Evolutionary conservation across 345 rosid species (phyloP), one percentile per base, ranked within the genome.

Genomic region (Brassica rapa): DNA sequence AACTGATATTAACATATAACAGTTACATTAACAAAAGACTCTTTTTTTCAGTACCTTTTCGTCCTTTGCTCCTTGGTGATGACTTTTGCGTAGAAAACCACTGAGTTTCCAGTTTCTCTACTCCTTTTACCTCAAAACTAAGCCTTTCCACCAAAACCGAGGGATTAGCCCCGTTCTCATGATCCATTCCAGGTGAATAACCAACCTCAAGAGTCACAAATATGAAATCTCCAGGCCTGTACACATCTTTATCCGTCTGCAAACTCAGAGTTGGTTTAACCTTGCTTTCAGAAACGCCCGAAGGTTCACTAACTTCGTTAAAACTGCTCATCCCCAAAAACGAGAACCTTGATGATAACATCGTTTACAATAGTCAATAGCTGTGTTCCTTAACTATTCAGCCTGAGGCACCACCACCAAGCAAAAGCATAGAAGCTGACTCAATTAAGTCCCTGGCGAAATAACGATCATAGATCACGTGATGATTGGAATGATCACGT

Each of bases 41-140:
- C n/a, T 24, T 35, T 3, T 55, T 43, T 43, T 10, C 14, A 59
- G 27, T 81, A 94, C 97, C 98, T 90, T 91, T 86, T 75, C 86
- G 83, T 67, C 84, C 90, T 71, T 81, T 89, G 70, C 89, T 85
- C 76, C 91, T 93, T 21, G 89, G 82, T 53, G 83, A 55, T 1
- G 87, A 88, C 73, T 88, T 93, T 82, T 84, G 96, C 46, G 94
- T 88, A 32, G 91, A 85, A 75, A 88, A 95, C 96, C 93, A 95
- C 57, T 90, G 94, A 73, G 78, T 16, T 46, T 95, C 98, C 86
- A 93, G 83, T 81, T 90, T 93, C 85, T 93, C 88, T 1, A 95
- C 83, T 57, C 98, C 98, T 85, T 84, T 91, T 4, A 92, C 80
- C 74, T 92, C 97, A 77, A 94, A 89, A 41, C 96, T 84, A 82